Conservation (phyloP, 257 asterid species). For the Linderniella brevidens region DNA sequence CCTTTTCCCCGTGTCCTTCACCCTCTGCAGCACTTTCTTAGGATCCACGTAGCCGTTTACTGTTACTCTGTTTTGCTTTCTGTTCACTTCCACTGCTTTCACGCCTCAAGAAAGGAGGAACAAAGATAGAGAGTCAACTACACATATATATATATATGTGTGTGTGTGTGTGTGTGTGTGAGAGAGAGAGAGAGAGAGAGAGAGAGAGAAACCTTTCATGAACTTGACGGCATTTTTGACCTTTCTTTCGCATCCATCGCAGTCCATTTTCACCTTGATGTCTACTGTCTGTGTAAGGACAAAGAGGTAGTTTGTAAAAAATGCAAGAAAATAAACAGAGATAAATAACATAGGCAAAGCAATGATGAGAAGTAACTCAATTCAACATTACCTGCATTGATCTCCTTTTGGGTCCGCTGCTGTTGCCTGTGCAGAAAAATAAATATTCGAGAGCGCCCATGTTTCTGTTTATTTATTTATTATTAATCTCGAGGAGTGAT, state of each 20-base stretch:
- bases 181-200: background rate
- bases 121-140: background rate
- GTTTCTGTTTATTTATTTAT: background rate
- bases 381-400: slow-evolving; percentile 53
- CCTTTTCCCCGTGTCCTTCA: slow-evolving; percentile 1
- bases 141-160: too few relatives aligned
- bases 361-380: background rate
- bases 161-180: too few relatives aligned
- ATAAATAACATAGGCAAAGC: background rate
- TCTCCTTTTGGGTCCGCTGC: slow-evolving; percentile 40
- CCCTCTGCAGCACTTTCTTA: background rate
- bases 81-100: slow-evolving; percentile 2
- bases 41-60: slow-evolving; percentile 1
- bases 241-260: slow-evolving; percentile 94
- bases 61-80: slow-evolving; percentile 1
- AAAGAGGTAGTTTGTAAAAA: background rate
- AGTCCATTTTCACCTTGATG: slow-evolving; percentile 90
- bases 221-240: slow-evolving; percentile 56
- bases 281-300: slow-evolving; percentile 58
- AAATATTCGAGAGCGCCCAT: slow-evolving; percentile 92
- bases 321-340: background rate
- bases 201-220: slow-evolving; percentile 41
- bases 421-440: slow-evolving; percentile 47
- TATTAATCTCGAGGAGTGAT: too few relatives aligned
- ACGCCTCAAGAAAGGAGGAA: slow-evolving; percentile 1